Evolutionary conservation across 805 yeast species (phyloP), one percentile per base, ranked within the genome.

Genomic region (Brettanomyces custersianus): DNA sequence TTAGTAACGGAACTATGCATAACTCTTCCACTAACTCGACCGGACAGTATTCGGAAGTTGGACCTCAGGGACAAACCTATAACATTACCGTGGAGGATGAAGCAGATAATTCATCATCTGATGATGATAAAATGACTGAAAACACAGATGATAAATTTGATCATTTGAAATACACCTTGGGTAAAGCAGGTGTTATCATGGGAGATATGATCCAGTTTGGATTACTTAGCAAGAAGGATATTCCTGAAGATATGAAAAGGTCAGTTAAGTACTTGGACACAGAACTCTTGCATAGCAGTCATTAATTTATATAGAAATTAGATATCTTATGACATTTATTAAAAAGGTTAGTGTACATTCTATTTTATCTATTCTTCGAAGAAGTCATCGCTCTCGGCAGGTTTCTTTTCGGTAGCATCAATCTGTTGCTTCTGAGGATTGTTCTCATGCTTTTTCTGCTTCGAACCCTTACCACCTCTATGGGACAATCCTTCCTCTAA

Each of bases 181-280:
- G 88, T 43, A 90, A 88, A 60, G 67, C 80, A 11, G 75, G 74
- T 4, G 55, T 86, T 16, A 72, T 80, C 37, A 66, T 88, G 67
- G 86, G 83, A 10, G 96, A 90, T 54, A 53, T 83, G 50, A 58
- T 80, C 16, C 68, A 68, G 36, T 65, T 81, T 25, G 83, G 81
- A 0, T 42, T 86, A 7, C 43, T 72, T 19, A 46, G 58, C n/a
- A 45, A 53, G 35, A 46, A 49, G 2, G 55, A 38, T 5, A 22
- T 65, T 2, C 50, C 59, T 9, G 40, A 54, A 21, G 51, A 53
- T 20, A 54, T 53, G 25, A 54, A 52, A 8, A 51, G 65, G 11
- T 42, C 54, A 15, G 46, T 74, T 21, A 72, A 70, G 52, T 59
- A 46, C 36, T 47, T 72, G 37, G 73, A 71, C 45, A 46, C 60